These are phyloP conservation scores for Friedmanniomyces simplex DNA, from an alignment of 495 filamentous ascomycete species.

Conservation along the genomic window DNA sequence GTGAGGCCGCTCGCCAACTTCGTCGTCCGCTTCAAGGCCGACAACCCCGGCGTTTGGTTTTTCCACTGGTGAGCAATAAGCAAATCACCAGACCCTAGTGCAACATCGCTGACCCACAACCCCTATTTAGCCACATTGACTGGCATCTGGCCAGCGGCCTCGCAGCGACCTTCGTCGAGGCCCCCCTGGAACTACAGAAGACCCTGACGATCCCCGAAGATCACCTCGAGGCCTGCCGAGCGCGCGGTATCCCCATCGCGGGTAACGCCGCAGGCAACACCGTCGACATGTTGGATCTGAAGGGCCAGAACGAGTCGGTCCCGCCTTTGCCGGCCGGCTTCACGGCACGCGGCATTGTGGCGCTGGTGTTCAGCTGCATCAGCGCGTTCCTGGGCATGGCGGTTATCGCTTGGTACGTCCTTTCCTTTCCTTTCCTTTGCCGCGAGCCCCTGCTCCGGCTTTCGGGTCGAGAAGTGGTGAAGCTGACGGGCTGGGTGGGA, in stretches of 20 bases:
- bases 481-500: not conserved
- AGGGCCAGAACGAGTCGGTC: slow-evolving; percentile 47
- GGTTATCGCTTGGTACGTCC: slow-evolving; percentile 53
- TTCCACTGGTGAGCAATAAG: slow-evolving; percentile 49
- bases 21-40: slow-evolving; percentile 38
- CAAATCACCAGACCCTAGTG: not conserved
- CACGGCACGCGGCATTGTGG: slow-evolving; percentile 46
- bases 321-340: slow-evolving; percentile 58
- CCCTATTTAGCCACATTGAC: slow-evolving; percentile 46
- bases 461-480: too few species aligned
- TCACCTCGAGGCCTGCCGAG: slow-evolving; percentile 54
- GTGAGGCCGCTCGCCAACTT: slow-evolving; percentile 40
- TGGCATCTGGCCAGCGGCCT: slow-evolving; percentile 57
- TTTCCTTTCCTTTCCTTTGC: not conserved
- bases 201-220: slow-evolving; percentile 50
- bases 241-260: slow-evolving; percentile 33
- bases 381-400: slow-evolving; percentile 62
- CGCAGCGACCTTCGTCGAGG: slow-evolving; percentile 60
- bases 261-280: slow-evolving; percentile 75
- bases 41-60: slow-evolving; percentile 53
- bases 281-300: slow-evolving; percentile 51
- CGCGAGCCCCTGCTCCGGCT: not conserved
- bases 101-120: not conserved
- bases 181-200: slow-evolving; percentile 52
- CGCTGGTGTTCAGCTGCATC: slow-evolving; percentile 54